Percentiles rank a stretch among this genome's conserved stretches.
Evolutionary conservation across 441 rosid genomes (phyloP).

Genomic region (Pelargonium australe): DNA sequence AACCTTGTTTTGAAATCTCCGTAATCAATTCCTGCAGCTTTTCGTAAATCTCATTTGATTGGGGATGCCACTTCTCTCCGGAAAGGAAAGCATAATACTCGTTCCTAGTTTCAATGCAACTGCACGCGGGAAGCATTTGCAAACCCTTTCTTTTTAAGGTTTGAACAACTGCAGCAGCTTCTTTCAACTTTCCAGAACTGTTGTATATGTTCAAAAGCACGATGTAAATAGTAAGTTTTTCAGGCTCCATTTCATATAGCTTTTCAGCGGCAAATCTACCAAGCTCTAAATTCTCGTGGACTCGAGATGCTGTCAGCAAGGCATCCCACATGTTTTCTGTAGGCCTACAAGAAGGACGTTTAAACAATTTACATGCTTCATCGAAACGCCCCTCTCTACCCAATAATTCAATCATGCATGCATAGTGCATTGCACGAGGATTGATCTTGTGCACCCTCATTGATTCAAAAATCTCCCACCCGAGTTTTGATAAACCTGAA

Average conservation of each 20-base stretch:
- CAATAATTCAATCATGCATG: constrained; percentile 72
- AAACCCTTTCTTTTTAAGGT: constrained; percentile 69
- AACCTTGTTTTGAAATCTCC: constrained; percentile 53
- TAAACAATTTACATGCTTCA: constrained; percentile 72
- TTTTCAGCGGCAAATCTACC: constrained; percentile 79
- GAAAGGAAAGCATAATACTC: constrained; percentile 49
- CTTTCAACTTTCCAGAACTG: constrained; percentile 55
- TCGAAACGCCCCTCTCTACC: constrained; percentile 80
- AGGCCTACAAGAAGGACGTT: constrained; percentile 55
- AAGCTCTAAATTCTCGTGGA: constrained; percentile 62
- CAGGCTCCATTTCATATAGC: constrained; percentile 75
- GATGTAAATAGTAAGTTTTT: constrained; percentile 67
- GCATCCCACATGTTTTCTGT: constrained; percentile 95
- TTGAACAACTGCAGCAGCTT: constrained; percentile 62
- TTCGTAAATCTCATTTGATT: constrained; percentile 47
- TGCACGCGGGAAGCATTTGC: constrained; percentile 65
- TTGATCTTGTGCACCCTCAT: constrained; percentile 66
- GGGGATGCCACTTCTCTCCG: constrained; percentile 56
- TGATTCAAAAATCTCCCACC: constrained; percentile 76
- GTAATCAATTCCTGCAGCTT: constrained; percentile 63
- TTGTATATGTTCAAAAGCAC: constrained; percentile 77
- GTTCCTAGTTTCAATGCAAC: constrained; percentile 70
- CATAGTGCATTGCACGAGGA: constrained; percentile 86
- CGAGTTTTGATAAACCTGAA: constrained; percentile 59
- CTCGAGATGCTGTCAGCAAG: constrained; percentile 72